Base-by-base conservation (phyloP, 148 eudicot genomes). In the Rhododendron mucronatum region DNA sequence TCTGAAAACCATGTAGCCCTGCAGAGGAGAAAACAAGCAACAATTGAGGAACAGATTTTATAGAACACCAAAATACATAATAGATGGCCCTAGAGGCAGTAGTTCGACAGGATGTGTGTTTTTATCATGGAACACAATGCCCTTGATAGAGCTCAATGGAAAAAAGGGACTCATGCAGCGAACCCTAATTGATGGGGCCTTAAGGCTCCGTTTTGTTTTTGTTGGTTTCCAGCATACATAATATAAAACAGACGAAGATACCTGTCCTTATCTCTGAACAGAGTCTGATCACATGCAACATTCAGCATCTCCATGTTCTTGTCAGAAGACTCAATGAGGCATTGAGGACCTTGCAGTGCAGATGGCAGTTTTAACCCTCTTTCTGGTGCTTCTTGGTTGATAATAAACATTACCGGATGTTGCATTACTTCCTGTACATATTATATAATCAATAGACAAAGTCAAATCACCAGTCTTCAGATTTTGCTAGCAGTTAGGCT, bases 341-440 rank as follows among this genome's bases (percentile, higher is more conserved):
- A 15, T 65, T 81, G 85, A 51, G 79, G 84, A 71, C 37, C 84
- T 53, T 85, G 81, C 26, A 83, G 80, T 23, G 86, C 61, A 82
- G 89, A 47, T 50, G 78, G 89, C 15, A 87, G 59, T 83, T 87
- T 86, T 53, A 87, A 82, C 82, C 91, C 93, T 48, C 88, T 92
- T 88, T 83, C 91, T 2, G 84, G 88, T 61, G 88, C 81, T 86
- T 85, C 93, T 90, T 89, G 93, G 45, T 90, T 86, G 83, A 95
- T 91, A 83, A 91, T 87, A 87, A 91, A 92, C 90, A 91, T 89
- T 81, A 93, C 89, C 18, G 98, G 98, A 89, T 94, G 96, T 90
- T 94, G 92, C 74, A 97, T 93, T 84, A 89, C 84, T 84, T 93
- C 98, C 99, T 96, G 90, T 74, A 84, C 44, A 84, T 85, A 82